Conservation (phyloP, 2,329 filamentous ascomycete species). For the Huntiella decipiens region DNA sequence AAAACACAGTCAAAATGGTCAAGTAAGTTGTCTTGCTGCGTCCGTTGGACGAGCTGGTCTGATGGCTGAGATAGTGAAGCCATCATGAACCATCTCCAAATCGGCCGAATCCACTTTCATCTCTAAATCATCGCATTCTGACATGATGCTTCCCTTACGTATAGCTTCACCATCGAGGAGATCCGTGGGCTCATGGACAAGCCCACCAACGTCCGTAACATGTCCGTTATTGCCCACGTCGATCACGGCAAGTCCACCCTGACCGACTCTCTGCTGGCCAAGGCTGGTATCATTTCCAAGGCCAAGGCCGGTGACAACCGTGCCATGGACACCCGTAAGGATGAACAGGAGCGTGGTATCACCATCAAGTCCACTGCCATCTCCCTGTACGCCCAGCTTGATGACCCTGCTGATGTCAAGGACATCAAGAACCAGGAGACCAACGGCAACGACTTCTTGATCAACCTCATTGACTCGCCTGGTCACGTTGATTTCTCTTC, state of each 20-base stretch:
- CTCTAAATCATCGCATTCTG: not conserved
- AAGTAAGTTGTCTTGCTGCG: conserved; percentile 53
- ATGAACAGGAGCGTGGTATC: conserved; percentile 99
- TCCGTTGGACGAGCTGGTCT: too few relatives aligned
- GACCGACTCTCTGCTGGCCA: conserved; percentile 97
- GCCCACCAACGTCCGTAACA: conserved; percentile 68
- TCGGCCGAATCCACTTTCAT: not conserved
- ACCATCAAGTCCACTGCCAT: conserved; percentile 99
- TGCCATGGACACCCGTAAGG: conserved; percentile 89
- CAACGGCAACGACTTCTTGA: conserved; percentile 90
- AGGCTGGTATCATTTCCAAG: conserved; percentile 97
- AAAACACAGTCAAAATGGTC: conserved; percentile 92
- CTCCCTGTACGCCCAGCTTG: conserved; percentile 80
- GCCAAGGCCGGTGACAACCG: conserved; percentile 91
- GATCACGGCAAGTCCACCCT: conserved; percentile 99
- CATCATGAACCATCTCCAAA: not conserved
- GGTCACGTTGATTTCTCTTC: conserved; percentile 99
- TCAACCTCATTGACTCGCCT: conserved; percentile 99
- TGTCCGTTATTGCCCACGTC: conserved; percentile 99
- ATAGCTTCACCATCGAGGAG: conserved; percentile 96
- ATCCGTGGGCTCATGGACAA: conserved; percentile 64
- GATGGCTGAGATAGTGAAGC: too few relatives aligned
- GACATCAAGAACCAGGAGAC: conserved; percentile 80
- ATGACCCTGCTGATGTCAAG: conserved; percentile 72
- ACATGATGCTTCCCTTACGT: conserved; percentile 12